Evolutionary conservation across 345 rosid genomes (phyloP).

Genomic region (Raphanus sativus): DNA sequence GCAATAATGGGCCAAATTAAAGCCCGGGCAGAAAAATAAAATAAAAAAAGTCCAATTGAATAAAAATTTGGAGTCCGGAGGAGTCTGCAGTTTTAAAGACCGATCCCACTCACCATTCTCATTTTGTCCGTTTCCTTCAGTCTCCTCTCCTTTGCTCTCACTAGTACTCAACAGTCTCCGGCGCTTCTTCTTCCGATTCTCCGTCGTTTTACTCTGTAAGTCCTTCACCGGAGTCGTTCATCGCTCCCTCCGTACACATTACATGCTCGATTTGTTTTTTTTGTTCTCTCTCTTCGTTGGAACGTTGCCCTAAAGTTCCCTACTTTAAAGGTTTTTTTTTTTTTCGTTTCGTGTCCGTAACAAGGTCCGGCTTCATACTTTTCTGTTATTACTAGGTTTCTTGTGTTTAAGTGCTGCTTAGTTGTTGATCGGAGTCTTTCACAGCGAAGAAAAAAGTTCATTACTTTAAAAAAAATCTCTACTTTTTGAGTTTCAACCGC

Average conservation of each 20-base stretch:
- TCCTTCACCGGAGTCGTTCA: background rate
- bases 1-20: background rate
- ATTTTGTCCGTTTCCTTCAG: constrained; percentile 1
- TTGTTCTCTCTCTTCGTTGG: background rate
- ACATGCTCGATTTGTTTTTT: constrained; percentile 2
- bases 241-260: background rate
- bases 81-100: background rate
- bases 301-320: constrained; percentile 3
- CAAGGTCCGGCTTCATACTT: no score
- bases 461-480: background rate
- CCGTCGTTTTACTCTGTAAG: constrained; percentile 28
- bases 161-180: constrained; percentile 8
- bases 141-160: background rate
- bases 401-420: background rate
- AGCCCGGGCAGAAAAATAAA: background rate
- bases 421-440: constrained; percentile 11
- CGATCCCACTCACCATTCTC: background rate
- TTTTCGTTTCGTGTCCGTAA: background rate
- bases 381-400: background rate
- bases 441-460: background rate
- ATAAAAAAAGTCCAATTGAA: background rate
- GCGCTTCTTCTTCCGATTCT: background rate
- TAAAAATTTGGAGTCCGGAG: constrained; percentile 24
- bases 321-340: background rate
- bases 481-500: background rate